These are phyloP conservation scores for Cercophora samala DNA, from an alignment of 495 filamentous ascomycete genomes.

Conservation along the genomic window DNA sequence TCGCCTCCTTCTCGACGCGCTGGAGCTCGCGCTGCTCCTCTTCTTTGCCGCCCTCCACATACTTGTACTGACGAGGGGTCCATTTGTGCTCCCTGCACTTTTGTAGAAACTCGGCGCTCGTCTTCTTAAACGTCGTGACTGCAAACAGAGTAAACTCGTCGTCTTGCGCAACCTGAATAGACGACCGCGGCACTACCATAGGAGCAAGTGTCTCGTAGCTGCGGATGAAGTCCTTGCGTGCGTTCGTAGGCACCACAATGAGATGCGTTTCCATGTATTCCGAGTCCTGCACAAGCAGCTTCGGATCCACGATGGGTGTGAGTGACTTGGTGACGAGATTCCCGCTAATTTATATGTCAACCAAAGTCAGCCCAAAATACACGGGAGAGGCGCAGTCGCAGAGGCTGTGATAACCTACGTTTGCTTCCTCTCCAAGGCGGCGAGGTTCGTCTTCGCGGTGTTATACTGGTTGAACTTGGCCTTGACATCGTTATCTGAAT, in stretches of 20 bases:
- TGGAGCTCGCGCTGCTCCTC: slow-evolving; percentile 83
- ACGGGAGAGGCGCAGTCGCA: background rate
- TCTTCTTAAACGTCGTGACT: slow-evolving; percentile 91
- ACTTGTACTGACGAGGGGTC: slow-evolving; percentile 91
- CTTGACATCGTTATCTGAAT: slow-evolving; percentile 92
- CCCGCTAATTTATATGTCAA: slow-evolving; percentile 56
- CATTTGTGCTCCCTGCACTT: slow-evolving; percentile 88
- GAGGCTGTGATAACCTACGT: slow-evolving; percentile 40
- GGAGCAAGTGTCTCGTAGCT: slow-evolving; percentile 82
- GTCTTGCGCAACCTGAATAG: slow-evolving; percentile 70
- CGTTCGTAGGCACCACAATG: slow-evolving; percentile 73
- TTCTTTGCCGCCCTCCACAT: slow-evolving; percentile 82
- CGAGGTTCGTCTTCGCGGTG: slow-evolving; percentile 74
- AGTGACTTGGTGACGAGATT: slow-evolving; percentile 94
- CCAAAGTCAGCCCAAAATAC: background rate
- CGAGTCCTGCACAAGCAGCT: slow-evolving; percentile 75
- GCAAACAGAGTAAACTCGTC: slow-evolving; percentile 84
- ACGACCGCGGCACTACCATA: slow-evolving; percentile 85
- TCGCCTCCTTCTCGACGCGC: slow-evolving; percentile 71
- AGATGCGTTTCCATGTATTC: slow-evolving; percentile 97
- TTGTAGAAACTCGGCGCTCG: slow-evolving; percentile 76
- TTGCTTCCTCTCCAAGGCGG: slow-evolving; percentile 77
- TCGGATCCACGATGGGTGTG: slow-evolving; percentile 76
- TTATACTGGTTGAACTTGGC: slow-evolving; percentile 91
- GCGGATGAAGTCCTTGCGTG: slow-evolving; percentile 81